Evolutionary conservation across 441 rosid species (phyloP).

Genomic region (Kokia cookei): DNA sequence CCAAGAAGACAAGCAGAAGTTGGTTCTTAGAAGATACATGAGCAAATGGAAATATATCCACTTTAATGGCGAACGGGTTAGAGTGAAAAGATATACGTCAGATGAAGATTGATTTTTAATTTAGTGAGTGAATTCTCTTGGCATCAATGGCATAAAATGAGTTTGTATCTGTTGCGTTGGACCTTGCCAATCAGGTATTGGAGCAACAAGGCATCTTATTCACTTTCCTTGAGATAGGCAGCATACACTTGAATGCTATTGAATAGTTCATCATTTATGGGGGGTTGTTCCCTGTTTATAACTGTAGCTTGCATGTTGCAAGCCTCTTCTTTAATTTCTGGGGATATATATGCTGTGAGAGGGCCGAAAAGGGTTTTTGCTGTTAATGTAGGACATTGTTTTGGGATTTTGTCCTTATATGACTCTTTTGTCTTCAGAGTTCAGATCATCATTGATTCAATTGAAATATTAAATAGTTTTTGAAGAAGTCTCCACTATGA

Average conservation of each 20-base stretch:
- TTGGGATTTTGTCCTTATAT: not conserved
- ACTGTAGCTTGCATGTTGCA: not conserved
- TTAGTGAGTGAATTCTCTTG: not conserved
- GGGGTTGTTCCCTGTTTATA: not conserved
- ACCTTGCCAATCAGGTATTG: not conserved
- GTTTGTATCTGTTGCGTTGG: not conserved
- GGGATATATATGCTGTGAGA: not conserved
- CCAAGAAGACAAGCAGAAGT: slow-evolving; percentile 46
- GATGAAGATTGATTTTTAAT: slow-evolving; percentile 15
- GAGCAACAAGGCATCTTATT: not conserved
- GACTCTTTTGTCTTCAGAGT: not conserved
- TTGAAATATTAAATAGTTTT: not conserved
- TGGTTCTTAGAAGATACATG: slow-evolving; percentile 52
- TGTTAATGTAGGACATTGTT: not conserved
- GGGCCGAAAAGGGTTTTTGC: not conserved
- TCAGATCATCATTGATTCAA: not conserved
- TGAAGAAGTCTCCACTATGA: not conserved
- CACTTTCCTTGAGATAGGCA: not conserved
- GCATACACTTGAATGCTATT: not conserved
- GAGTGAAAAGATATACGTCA: slow-evolving; percentile 47
- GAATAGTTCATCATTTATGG: not conserved
- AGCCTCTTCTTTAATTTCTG: not conserved
- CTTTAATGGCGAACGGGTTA: slow-evolving; percentile 76
- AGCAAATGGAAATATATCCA: slow-evolving; percentile 65
- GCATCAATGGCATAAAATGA: not conserved